Base-by-base conservation (phyloP, 2,329 filamentous ascomycete species). In the Lasiodiplodia gonubiensis region DNA sequence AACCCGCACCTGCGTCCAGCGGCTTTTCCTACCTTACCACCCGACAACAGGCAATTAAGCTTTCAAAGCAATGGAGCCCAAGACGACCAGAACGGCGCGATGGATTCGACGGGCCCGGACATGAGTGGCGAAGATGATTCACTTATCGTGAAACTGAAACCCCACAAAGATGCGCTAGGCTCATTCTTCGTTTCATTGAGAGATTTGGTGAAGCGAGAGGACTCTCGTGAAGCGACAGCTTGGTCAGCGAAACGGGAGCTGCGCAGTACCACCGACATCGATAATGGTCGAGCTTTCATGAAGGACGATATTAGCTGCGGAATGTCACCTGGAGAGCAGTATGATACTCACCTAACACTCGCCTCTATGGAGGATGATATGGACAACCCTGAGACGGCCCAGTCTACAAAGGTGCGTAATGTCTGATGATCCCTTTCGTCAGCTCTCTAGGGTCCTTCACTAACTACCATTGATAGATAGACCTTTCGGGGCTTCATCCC, bases 1-100 rank as follows among this genome's bases (percentile, higher is more conserved):
- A 67, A 61, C 23, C 48, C 65, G 2, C 51, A 39, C 25, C 57
- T 55, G 14, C 57, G 37, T 2, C 66, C 66, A 2, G 55, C 66
- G 2, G 30, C 66, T 18, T 67, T 67, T n/a, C 66, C 66, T 18
- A 63, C 35, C 37, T 48, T 67, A 7, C 54, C 54, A n/a, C n/a
- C 21, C 11, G 25, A 33, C 33, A 21, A 8, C 25, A 10, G 27
- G 11, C 30, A 25, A 10, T 33, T 8, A 2, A 33, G 27, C 27
- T 8, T 30, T 30, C 27, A 30, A 16, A 16, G 23, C 3, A 14
- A 4, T 16, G 14, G n/a, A 2, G 11, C 12, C n/a, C 16, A 21
- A 4, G 48, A 27, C 5, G 16, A 18, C 12, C 10, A 23, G 16
- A 16, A 18, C 16, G 46, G 10, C 10, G 33, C 8, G 35, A 25